A percentile compares a stretch with the other conserved stretches of the same genome.
These are phyloP conservation scores for Exserohilum turcica DNA, from an alignment of 2,329 filamentous ascomycete genomes.

Conservation along the genomic window DNA sequence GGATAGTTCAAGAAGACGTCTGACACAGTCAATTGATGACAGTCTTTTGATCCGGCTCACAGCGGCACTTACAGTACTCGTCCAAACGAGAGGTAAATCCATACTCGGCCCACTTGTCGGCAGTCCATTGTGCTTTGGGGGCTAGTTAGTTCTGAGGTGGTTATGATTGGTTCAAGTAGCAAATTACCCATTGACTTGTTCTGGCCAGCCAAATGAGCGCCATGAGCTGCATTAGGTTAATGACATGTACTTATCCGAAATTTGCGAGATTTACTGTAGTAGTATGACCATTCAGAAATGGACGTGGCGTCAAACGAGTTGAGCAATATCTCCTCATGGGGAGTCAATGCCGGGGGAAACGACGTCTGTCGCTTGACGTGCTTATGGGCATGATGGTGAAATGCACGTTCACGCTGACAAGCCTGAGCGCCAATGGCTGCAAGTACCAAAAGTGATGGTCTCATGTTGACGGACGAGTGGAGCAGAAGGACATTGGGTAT, in stretches of 20 bases:
- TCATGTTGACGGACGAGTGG: conserved; percentile 30
- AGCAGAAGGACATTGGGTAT: conserved; percentile 2
- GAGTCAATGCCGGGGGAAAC: conserved; percentile 43
- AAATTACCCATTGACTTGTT: conserved; percentile 40
- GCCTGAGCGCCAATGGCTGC: conserved; percentile 41
- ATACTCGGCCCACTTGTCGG: conserved; percentile 43
- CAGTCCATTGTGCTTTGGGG: conserved; percentile 46
- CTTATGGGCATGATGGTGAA: conserved; percentile 27
- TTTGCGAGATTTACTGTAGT: conserved; percentile 39
- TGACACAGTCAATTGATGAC: conserved; percentile 12
- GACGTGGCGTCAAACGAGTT: conserved; percentile 50
- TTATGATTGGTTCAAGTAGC: neutral
- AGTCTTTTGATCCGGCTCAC: neutral
- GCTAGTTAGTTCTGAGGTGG: neutral
- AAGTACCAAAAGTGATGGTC: conserved; percentile 28
- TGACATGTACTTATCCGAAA: neutral
- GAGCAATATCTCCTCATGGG: conserved; percentile 47
- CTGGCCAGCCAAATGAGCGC: conserved; percentile 40
- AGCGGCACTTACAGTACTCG: conserved; percentile 38
- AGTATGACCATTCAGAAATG: conserved; percentile 47
- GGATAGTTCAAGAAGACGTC: conserved; percentile 49
- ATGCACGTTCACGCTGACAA: conserved; percentile 41
- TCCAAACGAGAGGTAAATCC: conserved; percentile 46
- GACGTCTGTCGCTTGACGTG: conserved; percentile 37
- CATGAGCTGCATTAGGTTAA: conserved; percentile 35